Base-by-base conservation (phyloP, 2,329 filamentous ascomycete species). In the Pseudogymnoascus pannorum region DNA sequence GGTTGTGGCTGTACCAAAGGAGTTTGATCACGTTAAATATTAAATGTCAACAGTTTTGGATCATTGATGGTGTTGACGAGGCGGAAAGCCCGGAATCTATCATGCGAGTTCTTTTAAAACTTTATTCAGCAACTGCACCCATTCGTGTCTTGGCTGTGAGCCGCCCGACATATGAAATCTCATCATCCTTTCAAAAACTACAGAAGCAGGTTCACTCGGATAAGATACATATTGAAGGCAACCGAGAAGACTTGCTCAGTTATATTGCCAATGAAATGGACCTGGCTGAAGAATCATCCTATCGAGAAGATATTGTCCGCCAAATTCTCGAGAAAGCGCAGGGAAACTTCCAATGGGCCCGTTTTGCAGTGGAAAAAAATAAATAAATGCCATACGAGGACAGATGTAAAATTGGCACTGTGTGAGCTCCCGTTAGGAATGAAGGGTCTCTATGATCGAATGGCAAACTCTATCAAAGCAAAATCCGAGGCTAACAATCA, bases 311-410 rank as follows among this genome's bases (percentile, higher is more conserved):
- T 1, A 62, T 74, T 8, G 64, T 64, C 2, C 16, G 63, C 2
- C 65, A 66, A 2, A 61, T 75, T 5, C 51, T 72, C 6, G 57
- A 67, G 2, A 63, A 66, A n/a, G 66, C 72, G 0, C 57, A 68
- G 3, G 71, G 69, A 0, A 75, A 73, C 44, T 75, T 75, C 35
- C 65, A 75, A 1, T 74, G 71, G 73, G 66, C 71, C 1, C 63
- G 66, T 29, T 66, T 75, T 0, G 68, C 68, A 5, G 62, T 74
- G n/a, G 1, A 65, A 71, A n/a, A 66, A 69, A 26, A 64, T 75
- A 7, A 68, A 67, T n/a, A 42, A 64, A 0, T 69, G 69, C 22
- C 66, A 70, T 42, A 71, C 67, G 0, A 57, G 66, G 9, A 64
- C 59, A 1, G 68, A 69, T n/a, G 64, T 72, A 1, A 59, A 69